phyloP scores from a whole-genome alignment of 176 grass and related monocot species.

The Urochloa ruziziensis region DNA sequence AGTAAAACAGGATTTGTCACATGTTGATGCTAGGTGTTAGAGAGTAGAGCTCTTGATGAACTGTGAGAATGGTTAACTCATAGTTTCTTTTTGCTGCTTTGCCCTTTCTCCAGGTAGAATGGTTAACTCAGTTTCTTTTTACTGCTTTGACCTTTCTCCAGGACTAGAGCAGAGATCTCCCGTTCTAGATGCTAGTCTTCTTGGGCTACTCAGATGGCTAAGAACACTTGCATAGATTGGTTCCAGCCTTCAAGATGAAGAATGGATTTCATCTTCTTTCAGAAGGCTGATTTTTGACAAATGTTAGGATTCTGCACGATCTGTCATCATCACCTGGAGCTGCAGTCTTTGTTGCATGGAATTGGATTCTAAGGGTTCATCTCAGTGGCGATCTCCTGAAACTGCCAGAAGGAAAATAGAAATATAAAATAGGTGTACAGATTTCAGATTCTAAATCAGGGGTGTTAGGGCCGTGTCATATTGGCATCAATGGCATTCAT shows the following conservation, averaged over 20 bases:
- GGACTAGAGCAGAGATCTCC: constrained; percentile 82
- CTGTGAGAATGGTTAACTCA: background rate
- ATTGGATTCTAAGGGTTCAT: background rate
- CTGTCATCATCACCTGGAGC: no score
- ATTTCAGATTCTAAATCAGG: no score
- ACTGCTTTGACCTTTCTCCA: constrained; percentile 28
- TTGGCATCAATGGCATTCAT: background rate
- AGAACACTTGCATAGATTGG: constrained; percentile 58
- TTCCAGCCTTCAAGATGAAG: no score
- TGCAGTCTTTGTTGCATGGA: background rate
- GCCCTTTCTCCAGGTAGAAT: no score
- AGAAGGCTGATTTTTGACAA: background rate
- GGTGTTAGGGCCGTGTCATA: no score
- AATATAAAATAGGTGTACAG: background rate
- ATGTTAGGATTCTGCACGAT: background rate
- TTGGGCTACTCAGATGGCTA: constrained; percentile 77
- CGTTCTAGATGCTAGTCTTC: constrained; percentile 74
- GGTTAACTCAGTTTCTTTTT: no score
- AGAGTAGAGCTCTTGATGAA: background rate
- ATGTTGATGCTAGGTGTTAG: background rate
- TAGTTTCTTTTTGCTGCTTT: no score
- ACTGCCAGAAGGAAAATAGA: background rate
- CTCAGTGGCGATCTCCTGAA: background rate
- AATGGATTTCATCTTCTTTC: background rate
- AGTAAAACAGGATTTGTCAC: background rate